Evolutionary conservation across 1,284 basidiomycete species (phyloP).

Genomic region (Puccinia triticina): DNA sequence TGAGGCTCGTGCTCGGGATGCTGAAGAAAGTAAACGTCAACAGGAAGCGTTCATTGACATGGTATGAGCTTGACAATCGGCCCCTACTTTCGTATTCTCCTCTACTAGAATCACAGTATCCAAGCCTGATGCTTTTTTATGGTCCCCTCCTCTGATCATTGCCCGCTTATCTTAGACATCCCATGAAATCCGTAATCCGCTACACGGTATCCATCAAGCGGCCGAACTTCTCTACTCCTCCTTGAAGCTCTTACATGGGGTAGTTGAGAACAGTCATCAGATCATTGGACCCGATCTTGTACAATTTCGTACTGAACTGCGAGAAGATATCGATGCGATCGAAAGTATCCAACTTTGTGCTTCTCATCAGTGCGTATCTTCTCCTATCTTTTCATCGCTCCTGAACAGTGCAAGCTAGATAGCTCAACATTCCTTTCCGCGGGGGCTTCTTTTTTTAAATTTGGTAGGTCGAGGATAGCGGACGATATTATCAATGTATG

Average conservation of each 20-base stretch:
- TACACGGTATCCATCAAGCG: slow-evolving; percentile 51
- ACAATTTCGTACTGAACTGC: slow-evolving; percentile 53
- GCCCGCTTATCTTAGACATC: slow-evolving; percentile 20
- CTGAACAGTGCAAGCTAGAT: background rate
- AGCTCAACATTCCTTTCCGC: background rate
- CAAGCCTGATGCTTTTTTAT: background rate
- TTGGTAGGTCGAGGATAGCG: slow-evolving; percentile 45
- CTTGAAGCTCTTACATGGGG: slow-evolving; percentile 5
- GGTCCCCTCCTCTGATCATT: background rate
- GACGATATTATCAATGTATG: slow-evolving; percentile 49
- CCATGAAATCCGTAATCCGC: slow-evolving; percentile 48
- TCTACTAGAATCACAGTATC: background rate
- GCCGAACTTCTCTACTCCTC: slow-evolving; percentile 46
- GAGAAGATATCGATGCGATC: slow-evolving; percentile 56
- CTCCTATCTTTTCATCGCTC: background rate
- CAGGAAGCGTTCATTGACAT: slow-evolving; percentile 51
- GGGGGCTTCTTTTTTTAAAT: background rate
- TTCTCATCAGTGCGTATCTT: slow-evolving; percentile 53
- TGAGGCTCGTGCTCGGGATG: slow-evolving; percentile 53
- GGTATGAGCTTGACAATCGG: slow-evolving; percentile 15
- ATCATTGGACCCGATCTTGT: slow-evolving; percentile 41
- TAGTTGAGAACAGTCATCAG: slow-evolving; percentile 4
- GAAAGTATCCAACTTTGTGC: slow-evolving; percentile 57
- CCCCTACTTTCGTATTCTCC: background rate
- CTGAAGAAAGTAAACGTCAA: slow-evolving; percentile 50